Evolutionary conservation across 305 asterid genomes (phyloP), one percentile per base, ranked within the genome.

Genomic region (Fraxinus latifolia): DNA sequence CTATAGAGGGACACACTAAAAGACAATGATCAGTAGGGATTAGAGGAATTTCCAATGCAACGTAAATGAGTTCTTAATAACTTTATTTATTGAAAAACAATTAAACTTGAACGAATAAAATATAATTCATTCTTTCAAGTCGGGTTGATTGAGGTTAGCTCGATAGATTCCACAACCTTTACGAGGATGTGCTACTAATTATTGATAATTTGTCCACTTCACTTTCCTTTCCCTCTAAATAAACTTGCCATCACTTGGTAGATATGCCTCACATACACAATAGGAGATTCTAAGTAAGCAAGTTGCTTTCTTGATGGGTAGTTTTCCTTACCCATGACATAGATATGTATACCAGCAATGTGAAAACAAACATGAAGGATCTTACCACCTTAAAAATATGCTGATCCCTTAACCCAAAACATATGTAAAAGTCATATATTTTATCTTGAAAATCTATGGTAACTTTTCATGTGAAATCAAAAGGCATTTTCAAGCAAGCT

Each of bases 221-320:
- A 7, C 32, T 60, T 21, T 60, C 32, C 70, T 60, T 50, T 19
- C 68, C 67, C 67, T 5, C 29, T 55, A 29, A 81, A 23, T 78
- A 76, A 85, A 85, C 82, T 39, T 47, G 77, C 39, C 42, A 6
- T 73, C 80, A 79, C 85, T 39, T 77, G 74, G 74, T 80, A 50
- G 47, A 81, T 87, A 85, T 84, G 88, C 81, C 87, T 71, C 83
- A 65, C 76, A 29, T 83, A 77, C 77, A 42, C 80, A 73, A 42
- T 79, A 36, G 78, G 70, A 81, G 85, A 83, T 85, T 83, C 85
- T 67, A 29, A 76, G 68, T 15, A 55, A 31, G 78, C 79, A 79
- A 79, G 77, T 79, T 71, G 84, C 77, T 76, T 58, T 58, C 77
- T 72, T 33, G 47, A 42, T 68, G 80, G 19, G 71, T 79, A 74